phyloP scores from a whole-genome alignment of 2,329 filamentous ascomycete genomes.

The Aspergillus unguis region DNA sequence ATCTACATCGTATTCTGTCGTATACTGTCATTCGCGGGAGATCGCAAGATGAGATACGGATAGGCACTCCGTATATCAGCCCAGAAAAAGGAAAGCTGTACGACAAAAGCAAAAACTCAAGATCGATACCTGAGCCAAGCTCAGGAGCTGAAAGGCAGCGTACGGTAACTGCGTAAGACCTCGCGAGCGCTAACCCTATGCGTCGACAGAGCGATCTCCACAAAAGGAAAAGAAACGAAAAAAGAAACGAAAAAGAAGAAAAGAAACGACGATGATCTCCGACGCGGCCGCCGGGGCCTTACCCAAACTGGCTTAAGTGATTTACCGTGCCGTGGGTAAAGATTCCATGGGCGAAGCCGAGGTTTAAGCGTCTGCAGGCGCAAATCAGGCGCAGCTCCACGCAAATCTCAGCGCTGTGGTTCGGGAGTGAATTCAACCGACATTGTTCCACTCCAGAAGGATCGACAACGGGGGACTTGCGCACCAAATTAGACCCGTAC shows the following conservation, averaged over 20 bases:
- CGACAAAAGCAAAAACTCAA: too few relatives aligned
- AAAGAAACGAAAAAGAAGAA: background rate
- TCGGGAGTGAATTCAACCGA: constrained; percentile 3
- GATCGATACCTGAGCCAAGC: background rate
- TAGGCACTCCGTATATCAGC: too few relatives aligned
- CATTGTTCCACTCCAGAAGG: constrained; percentile 2
- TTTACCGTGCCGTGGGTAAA: constrained; percentile 4
- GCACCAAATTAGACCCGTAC: constrained; percentile 9
- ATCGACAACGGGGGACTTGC: constrained; percentile 21
- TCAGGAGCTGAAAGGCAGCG: background rate
- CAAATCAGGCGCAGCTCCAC: background rate
- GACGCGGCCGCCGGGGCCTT: constrained; percentile 17
- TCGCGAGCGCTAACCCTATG: constrained; percentile 2
- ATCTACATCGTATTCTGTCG: too few relatives aligned
- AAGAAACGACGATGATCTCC: constrained; percentile 16
- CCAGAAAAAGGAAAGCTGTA: too few relatives aligned
- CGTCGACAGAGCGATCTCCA: background rate
- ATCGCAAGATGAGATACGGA: too few relatives aligned
- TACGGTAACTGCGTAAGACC: background rate
- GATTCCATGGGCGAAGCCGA: constrained; percentile 2
- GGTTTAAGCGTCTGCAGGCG: background rate
- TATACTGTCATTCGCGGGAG: too few relatives aligned
- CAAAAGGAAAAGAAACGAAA: background rate
- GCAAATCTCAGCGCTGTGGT: background rate
- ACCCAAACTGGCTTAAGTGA: constrained; percentile 13